Evolutionary conservation across 768 basidiomycete genomes (phyloP), one percentile per base, ranked within the genome.

Genomic region (Mycena olivaceomarginata): DNA sequence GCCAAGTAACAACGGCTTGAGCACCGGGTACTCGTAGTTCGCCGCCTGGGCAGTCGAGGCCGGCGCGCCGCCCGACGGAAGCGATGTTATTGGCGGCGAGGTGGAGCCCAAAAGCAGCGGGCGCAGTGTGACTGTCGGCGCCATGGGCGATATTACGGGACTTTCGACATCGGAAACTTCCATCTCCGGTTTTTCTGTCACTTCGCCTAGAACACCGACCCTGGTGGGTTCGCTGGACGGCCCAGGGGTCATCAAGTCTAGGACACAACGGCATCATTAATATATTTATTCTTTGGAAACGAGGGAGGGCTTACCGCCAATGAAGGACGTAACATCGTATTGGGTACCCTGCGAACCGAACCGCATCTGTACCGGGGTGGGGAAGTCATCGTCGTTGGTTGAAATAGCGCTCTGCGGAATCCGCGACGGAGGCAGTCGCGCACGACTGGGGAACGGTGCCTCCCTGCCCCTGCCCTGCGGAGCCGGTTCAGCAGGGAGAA

Each of bases 261-360:
- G 20, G 20, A 40, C 46, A 48, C 13, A 16, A 48, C 62, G 41
- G 57, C 25, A 15, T 22, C 4, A 64, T 40, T 5, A 12, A 40
- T 66, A 4, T 53, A n/a, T 2, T 37, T 20, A 51, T 20, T 56
- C 12, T 15, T 45, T 45, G 15, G 40, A 18, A 11, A 40, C 9
- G 39, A 5, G n/a, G 41, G 39, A 41, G 37, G 10, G 80, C 85
- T 82, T 69, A 90, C 90, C 85, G 71, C 86, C 92, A 77, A 95
- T 94, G 81, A 95, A 95, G 1, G 94, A 95, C 18, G 94, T 95
- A 22, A 95, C 93, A 74, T 95, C 94, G 80, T 92, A 94, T 74
- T 90, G 91, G 0, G 90, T 93, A 16, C 86, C 91, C 13, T 81
- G 84, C n/a, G 92, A 91, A 59, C 86, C 84, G 64, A 84, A 81